These are phyloP conservation scores for Cyclaneusma minus DNA, from an alignment of 2,329 filamentous ascomycete species.

Conservation along the genomic window DNA sequence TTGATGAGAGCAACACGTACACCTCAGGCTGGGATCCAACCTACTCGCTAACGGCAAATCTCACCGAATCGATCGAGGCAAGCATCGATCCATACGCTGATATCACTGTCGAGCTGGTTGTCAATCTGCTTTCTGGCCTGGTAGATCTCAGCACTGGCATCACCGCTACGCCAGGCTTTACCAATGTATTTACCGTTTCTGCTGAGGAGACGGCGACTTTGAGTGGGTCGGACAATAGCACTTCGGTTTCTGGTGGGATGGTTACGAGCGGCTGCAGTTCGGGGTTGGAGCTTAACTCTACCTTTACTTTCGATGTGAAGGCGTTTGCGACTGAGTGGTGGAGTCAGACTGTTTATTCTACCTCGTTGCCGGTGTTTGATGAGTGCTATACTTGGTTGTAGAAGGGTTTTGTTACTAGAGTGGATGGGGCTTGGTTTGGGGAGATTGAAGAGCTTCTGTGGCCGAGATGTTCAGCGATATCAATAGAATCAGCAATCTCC, in stretches of 20 bases:
- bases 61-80: conserved; percentile 18
- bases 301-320: conserved; percentile 15
- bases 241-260: conserved; percentile 8
- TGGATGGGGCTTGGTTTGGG: too few species aligned
- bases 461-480: too few species aligned
- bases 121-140: conserved; percentile 21
- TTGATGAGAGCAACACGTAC: conserved; percentile 15
- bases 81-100: conserved; percentile 19
- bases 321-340: conserved; percentile 16
- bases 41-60: conserved; percentile 20
- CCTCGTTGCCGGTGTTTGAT: conserved; percentile 14
- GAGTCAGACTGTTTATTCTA: conserved; percentile 12
- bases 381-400: conserved; percentile 13
- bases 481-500: too few species aligned
- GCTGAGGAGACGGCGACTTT: conserved; percentile 13
- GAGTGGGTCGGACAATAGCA: conserved; percentile 5
- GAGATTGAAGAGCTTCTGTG: too few species aligned
- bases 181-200: conserved; percentile 20
- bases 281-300: conserved; percentile 13
- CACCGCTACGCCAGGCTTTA: conserved; percentile 21
- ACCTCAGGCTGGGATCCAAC: conserved; percentile 22
- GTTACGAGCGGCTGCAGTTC: conserved; percentile 10
- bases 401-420: too few species aligned
- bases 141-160: conserved; percentile 23
- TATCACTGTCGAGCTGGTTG: conserved; percentile 23